Evolutionary conservation across 2,329 filamentous ascomycete genomes (phyloP).

Genomic region (Monosporascus sp.): DNA sequence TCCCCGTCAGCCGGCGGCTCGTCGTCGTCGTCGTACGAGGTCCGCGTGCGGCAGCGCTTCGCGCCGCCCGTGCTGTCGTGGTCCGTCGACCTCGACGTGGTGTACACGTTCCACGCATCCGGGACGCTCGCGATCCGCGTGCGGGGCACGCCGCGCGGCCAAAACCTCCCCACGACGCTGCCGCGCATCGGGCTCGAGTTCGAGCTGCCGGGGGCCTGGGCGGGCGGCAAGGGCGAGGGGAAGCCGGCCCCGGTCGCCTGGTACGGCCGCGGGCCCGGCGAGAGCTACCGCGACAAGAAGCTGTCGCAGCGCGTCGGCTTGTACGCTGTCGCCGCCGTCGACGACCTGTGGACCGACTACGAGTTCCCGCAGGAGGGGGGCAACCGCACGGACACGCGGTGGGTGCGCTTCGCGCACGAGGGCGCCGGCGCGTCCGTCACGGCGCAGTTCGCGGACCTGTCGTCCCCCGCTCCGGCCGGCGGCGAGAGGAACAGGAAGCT

Average conservation of each 20-base stretch:
- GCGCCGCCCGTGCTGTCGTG: conserved; percentile 60
- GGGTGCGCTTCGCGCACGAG: conserved; percentile 40
- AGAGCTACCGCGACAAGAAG: conserved; percentile 64
- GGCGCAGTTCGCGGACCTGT: conserved; percentile 20
- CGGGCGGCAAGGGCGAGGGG: conserved; percentile 4
- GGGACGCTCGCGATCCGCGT: conserved; percentile 45
- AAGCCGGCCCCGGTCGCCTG: conserved; percentile 39
- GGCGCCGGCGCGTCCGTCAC: conserved; percentile 17
- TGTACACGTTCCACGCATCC: conserved; percentile 46
- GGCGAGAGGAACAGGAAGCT: conserved; percentile 29
- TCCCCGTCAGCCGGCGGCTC: conserved; percentile 3
- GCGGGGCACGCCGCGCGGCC: conserved; percentile 40
- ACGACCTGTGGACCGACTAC: conserved; percentile 55
- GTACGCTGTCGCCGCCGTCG: conserved; percentile 35
- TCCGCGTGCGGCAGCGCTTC: conserved; percentile 45
- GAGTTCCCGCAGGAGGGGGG: conserved; percentile 64
- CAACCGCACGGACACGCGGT: conserved; percentile 59
- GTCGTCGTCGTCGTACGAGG: conserved; percentile 18
- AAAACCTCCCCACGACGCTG: conserved; percentile 49
- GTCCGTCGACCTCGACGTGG: conserved; percentile 45
- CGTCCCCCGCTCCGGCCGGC: conserved; percentile 7
- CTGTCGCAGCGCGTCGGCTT: conserved; percentile 51
- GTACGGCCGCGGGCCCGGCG: conserved; percentile 64
- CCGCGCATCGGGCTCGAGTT: conserved; percentile 56
- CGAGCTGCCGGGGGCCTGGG: conserved; percentile 27